Evolutionary conservation across 1,139 yeast species (phyloP).

Genomic region (Hemisphaericaspora xylanilytica): DNA sequence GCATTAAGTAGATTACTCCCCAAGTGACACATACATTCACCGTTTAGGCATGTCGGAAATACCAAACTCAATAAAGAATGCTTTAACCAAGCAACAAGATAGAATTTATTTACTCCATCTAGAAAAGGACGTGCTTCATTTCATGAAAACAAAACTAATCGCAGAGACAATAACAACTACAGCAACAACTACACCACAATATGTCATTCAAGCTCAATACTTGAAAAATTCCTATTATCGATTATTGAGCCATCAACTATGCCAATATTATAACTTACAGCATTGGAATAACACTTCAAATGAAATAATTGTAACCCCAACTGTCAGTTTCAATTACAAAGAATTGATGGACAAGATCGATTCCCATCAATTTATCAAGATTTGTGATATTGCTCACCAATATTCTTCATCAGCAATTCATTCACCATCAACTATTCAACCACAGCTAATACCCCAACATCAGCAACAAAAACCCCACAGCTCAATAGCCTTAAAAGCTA

Average conservation of each 20-base stretch:
- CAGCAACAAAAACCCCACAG: too few species aligned
- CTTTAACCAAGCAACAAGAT: slow-evolving; percentile 48
- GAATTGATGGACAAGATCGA: slow-evolving; percentile 12
- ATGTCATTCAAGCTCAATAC: slow-evolving; percentile 25
- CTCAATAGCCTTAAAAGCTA: too few species aligned
- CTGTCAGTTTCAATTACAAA: slow-evolving; percentile 19
- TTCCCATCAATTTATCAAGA: slow-evolving; percentile 9
- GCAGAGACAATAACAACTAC: slow-evolving; percentile 4
- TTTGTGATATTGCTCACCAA: slow-evolving; percentile 13
- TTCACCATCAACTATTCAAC: slow-evolving; percentile 1
- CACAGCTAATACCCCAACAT: slow-evolving; percentile 1
- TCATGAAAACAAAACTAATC: slow-evolving; percentile 23
- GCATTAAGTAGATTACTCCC: too few species aligned
- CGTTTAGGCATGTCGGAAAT: slow-evolving; percentile 16
- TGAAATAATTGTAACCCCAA: slow-evolving; percentile 28
- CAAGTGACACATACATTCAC: too few species aligned
- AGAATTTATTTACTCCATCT: slow-evolving; percentile 51
- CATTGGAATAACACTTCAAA: slow-evolving; percentile 26
- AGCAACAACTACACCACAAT: slow-evolving; percentile 15
- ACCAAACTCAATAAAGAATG: slow-evolving; percentile 25
- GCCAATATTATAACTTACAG: slow-evolving; percentile 58
- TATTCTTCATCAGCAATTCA: slow-evolving; percentile 9
- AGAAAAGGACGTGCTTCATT: slow-evolving; percentile 46
- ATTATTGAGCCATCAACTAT: slow-evolving; percentile 63
- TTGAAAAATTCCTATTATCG: slow-evolving; percentile 68